Base-by-base conservation (phyloP, 257 asterid genomes). In the Pogostemon cablin region DNA sequence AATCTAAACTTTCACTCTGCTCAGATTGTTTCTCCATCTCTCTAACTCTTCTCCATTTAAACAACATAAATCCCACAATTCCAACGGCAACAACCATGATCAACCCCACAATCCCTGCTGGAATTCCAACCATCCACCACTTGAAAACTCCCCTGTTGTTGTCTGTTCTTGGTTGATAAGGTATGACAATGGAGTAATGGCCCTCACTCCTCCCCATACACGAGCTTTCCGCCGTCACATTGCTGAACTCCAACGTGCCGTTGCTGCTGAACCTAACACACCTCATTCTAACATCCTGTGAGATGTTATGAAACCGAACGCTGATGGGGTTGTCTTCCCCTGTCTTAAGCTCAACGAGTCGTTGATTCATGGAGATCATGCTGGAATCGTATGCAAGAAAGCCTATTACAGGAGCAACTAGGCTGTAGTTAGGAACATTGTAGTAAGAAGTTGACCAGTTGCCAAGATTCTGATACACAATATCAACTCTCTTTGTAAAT, bases 401-500 rank as follows among this genome's bases (percentile, higher is more conserved):
- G 32, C 97, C 99, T 44, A 91, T 10, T 7, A 93, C 96, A 11
- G 99, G 96, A 12, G 91, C 75, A 4, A 89, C 78, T 3, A 89
- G 43, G 0, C 85, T 81, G 77, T 86, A 64, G 57, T 79, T 77
- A 2, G 90, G 82, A 59, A 87, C 88, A 42, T 66, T 81, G 78
- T 87, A 93, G 41, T 91, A 91, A 42, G 39, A 63, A 0, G 84
- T 71, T 6, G 97, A 89, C 84, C 82, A 80, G 65, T 87, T 89
- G 8, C 97, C 95, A 3, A 93, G 85, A 60, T 89, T 81, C 57
- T 83, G 88, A 64, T 74, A 86, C 35, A 93, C 77, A 9, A 93
- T 37, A 58, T 83, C 81, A 53, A 93, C 80, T 80, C 96, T 91
- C 62, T 56, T 82, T 0, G 86, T 74, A 77, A 80, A 89, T 4